A percentile compares a stretch with the other conserved stretches of the same genome.
Evolutionary conservation across 768 basidiomycete species (phyloP).

Genomic region (Steccherinum ochraceum): DNA sequence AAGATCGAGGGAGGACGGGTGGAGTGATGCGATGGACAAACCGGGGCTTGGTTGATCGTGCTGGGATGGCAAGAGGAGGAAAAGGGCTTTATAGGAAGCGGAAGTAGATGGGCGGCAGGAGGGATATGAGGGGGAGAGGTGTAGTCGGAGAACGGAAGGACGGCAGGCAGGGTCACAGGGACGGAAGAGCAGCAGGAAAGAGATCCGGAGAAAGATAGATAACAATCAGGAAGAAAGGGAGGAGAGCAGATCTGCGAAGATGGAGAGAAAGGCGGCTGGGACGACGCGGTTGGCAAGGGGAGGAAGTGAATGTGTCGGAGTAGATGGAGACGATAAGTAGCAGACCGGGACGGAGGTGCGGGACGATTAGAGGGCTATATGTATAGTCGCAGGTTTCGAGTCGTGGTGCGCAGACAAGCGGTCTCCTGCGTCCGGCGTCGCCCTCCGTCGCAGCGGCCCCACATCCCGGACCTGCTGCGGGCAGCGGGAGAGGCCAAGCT

Average conservation of each 20-base stretch:
- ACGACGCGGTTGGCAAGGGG: not conserved
- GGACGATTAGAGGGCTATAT: no score
- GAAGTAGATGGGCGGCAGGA: no score
- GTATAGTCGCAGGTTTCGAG: no score
- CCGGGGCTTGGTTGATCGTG: no score
- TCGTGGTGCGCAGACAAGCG: no score
- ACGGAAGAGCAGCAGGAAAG: slow-evolving; percentile 8
- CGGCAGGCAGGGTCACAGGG: slow-evolving; percentile 18
- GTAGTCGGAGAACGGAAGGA: not conserved
- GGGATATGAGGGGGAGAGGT: slow-evolving; percentile 3
- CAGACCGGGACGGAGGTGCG: slow-evolving; percentile 6
- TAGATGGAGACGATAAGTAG: slow-evolving; percentile 9
- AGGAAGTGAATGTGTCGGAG: no score
- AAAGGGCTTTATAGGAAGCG: slow-evolving; percentile 5
- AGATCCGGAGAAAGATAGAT: slow-evolving; percentile 22
- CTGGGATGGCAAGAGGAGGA: no score
- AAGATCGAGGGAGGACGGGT: not conserved
- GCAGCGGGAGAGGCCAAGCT: no score
- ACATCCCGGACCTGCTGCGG: no score
- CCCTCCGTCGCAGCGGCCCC: no score
- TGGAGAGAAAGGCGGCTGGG: not conserved
- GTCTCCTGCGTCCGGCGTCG: no score
- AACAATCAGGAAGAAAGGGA: slow-evolving; percentile 21
- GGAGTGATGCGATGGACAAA: slow-evolving; percentile 9
- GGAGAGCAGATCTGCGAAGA: not conserved